phyloP scores from a whole-genome alignment of 129 eudicot genomes.

The Artemisia annua region DNA sequence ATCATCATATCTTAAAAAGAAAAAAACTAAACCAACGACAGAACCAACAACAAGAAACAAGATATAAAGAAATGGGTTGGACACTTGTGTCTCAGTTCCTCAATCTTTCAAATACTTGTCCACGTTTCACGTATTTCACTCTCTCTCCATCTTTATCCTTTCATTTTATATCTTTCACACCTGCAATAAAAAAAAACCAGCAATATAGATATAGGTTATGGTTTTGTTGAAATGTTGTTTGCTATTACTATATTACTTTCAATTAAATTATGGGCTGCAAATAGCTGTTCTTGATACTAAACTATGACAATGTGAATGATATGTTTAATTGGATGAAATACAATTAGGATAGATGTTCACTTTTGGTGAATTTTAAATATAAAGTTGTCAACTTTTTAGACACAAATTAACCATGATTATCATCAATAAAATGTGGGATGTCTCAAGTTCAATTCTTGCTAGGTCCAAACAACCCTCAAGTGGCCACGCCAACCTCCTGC shows the following conservation, averaged over 20 bases:
- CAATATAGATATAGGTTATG: not conserved
- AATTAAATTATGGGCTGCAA: not conserved
- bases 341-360: slow-evolving; percentile 2
- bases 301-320: not conserved
- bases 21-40: too few species aligned
- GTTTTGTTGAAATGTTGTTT: not conserved
- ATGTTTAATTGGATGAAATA: not conserved
- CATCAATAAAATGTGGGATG: too few species aligned
- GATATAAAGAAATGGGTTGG: slow-evolving; percentile 66
- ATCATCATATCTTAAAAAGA: not conserved
- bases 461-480: too few species aligned
- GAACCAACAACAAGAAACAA: too few species aligned
- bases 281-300: slow-evolving; percentile 14
- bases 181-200: too few species aligned
- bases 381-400: not conserved
- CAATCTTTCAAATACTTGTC: slow-evolving; percentile 49
- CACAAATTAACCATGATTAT: too few species aligned
- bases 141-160: too few species aligned
- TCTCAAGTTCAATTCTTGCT: too few species aligned
- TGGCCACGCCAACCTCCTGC: too few species aligned
- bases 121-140: slow-evolving; percentile 55
- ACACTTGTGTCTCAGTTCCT: slow-evolving; percentile 58
- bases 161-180: too few species aligned
- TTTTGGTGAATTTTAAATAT: not conserved
- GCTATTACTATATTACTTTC: not conserved